A percentile compares a stretch with the other conserved stretches of the same genome.
phyloP scores from a whole-genome alignment of 805 yeast species.

The Nakazawaea ambrosiae region DNA sequence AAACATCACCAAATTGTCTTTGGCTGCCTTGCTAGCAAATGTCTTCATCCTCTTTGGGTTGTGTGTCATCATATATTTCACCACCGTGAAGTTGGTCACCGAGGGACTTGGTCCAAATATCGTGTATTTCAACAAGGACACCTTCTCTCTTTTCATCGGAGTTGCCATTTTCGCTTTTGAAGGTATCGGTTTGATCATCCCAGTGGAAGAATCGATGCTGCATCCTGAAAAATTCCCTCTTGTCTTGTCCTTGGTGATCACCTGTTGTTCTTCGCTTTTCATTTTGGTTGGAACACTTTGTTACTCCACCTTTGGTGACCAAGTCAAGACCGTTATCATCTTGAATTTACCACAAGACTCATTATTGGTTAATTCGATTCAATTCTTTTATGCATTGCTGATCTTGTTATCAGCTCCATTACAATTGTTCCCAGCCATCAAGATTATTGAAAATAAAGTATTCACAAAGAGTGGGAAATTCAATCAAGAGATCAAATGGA shows the following conservation, averaged over 20 bases:
- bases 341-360: constrained; percentile 66
- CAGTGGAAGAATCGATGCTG: constrained; percentile 77
- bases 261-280: constrained; percentile 56
- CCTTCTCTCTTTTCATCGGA: constrained; percentile 71
- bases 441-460: constrained; percentile 58
- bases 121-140: constrained; percentile 43
- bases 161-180: constrained; percentile 86
- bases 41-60: constrained; percentile 61
- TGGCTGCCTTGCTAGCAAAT: constrained; percentile 69
- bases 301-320: constrained; percentile 60
- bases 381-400: constrained; percentile 66
- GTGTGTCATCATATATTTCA: constrained; percentile 53
- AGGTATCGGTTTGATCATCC: constrained; percentile 77
- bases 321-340: constrained; percentile 61
- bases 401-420: constrained; percentile 75
- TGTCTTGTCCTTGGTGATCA: constrained; percentile 54
- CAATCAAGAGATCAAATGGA: constrained; percentile 51
- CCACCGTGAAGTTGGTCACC: constrained; percentile 35
- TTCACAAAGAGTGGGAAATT: constrained; percentile 53
- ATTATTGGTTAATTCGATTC: constrained; percentile 55
- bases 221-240: constrained; percentile 67
- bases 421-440: constrained; percentile 73
- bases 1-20: constrained; percentile 67
- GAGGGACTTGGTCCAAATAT: constrained; percentile 47
- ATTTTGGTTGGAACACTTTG: constrained; percentile 62